phyloP scores from a whole-genome alignment of 306 rosid genomes.

The Vigna nakashimae region DNA sequence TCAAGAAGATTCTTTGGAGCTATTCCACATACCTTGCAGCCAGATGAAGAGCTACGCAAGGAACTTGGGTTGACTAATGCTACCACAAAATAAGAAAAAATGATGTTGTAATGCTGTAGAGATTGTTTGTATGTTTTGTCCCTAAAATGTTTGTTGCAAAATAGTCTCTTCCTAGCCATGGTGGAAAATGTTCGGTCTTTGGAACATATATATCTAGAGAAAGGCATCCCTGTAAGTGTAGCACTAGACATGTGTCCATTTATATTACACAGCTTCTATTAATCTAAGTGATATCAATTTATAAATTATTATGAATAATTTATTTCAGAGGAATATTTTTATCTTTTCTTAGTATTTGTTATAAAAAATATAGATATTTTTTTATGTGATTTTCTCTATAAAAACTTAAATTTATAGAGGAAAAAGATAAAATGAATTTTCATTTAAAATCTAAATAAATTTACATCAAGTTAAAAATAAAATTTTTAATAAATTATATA shows the following conservation, averaged over 20 bases:
- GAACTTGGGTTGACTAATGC: slow-evolving; percentile 71
- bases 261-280: no score
- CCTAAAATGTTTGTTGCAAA: background rate
- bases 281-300: background rate
- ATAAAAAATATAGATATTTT: no score
- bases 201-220: background rate
- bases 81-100: slow-evolving; percentile 40
- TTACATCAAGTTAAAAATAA: no score
- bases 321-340: no score
- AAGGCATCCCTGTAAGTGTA: background rate
- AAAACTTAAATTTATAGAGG: no score
- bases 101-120: slow-evolving; percentile 28
- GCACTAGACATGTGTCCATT: background rate
- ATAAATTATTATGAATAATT: no score
- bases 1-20: slow-evolving; percentile 87
- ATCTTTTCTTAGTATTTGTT: no score
- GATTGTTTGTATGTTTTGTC: slow-evolving; percentile 25
- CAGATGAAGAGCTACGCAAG: slow-evolving; percentile 76
- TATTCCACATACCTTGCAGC: slow-evolving; percentile 79
- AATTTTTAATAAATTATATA: no score
- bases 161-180: slow-evolving; percentile 25
- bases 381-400: no score
- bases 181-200: slow-evolving; percentile 5
- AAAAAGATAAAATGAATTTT: no score
- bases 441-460: no score